Evolutionary conservation across 371 early-diverging fungal genomes (phyloP), one percentile per base, ranked within the genome.

Genomic region (Enterocytospora artemiae): DNA sequence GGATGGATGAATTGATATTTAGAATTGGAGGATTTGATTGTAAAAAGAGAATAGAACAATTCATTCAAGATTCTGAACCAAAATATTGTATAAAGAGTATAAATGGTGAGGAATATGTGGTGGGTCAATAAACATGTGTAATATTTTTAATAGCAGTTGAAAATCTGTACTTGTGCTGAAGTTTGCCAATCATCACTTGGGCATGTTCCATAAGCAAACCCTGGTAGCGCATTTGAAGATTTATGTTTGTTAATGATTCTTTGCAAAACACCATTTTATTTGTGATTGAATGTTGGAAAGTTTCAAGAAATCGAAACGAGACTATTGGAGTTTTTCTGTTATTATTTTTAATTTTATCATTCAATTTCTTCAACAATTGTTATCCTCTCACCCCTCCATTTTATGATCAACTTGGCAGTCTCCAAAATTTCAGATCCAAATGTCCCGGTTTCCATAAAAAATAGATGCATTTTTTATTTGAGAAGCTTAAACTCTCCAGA

Each of bases 381-480:
- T 4, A 2, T 24, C 31, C 31, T 34, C 18, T 36, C 9, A 16
- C 12, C 27, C 32, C 20, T 25, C 57, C 58, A 44, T 33, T 50
- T 36, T 22, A 58, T 50, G 30, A 32, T 24, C 33, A 43, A 59
- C 57, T 57, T 0, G 28, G n/a, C 24, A 18, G 27, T 12, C 28
- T 53, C 12, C n/a, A n/a, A n/a, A n/a, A 39, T 67, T 27, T 12
- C 1, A 28, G 31, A 48, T 43, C 37, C 55, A 24, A 25, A 28
- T 24, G 37, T 51, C 24, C 31, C 65, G 0, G 67, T 73, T 20
- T 57, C 68, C 30, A 52, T 53, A 37, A 76, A 72, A 65, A 76
- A 74, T 60, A 69, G 96, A 67, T 88, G 93, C 5, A 82, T 96
- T 41, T 96, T 95, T 75, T 88, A 89, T 31, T 82, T 96, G 48